Evolutionary conservation across 2,329 filamentous ascomycete species (phyloP), one percentile per base, ranked within the genome.

Genomic region (Chalaropsis ovoidea): DNA sequence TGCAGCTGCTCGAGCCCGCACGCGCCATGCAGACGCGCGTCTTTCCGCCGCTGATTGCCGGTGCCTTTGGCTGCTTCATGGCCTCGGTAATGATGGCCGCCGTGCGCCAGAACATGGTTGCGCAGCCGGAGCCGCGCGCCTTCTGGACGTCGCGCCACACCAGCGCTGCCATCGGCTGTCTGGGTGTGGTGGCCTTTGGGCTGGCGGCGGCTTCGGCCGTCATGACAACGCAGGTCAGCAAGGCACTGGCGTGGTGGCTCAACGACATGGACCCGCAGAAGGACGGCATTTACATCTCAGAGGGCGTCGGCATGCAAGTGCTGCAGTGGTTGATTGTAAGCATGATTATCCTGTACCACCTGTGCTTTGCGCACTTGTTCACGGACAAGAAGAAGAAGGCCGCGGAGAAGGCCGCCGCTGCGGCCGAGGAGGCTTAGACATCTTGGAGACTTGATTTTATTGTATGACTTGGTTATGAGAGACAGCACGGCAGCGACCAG

Each of bases 11-110:
- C 10, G 45, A 19, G 4, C 66, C 63, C n/a, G 66, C 66, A 13
- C 66, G 63, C n/a, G 63, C 63, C 42, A 65, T 67, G 60, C 66
- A 67, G 61, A 65, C 63, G 17, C 66, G 63, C 31, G 62, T 65
- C 42, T 67, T 67, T 60, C 66, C 66, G 10, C 66, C 66, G n/a
- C 60, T 67, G 31, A 63, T 67, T 24, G 66, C 60, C 1, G 66
- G 63, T 2, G 60, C 63, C 41, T 67, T 67, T 42, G 66, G 47
- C 24, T 65, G 63, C 60, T 67, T 67, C 63, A 60, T 67, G 13
- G n/a, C 61, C 22, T 62, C 63, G 1, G 63, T 67, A 3, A 63
- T 67, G n/a, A 58, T 67, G 19, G 62, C 63, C 11, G 63, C 54
- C 19, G 22, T 67, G n/a, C 66, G 66, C 17, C 63, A 65, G 42